Percentiles rank a stretch among this genome's conserved stretches.
Evolutionary conservation across 257 asterid genomes (phyloP).

Genomic region (Anisodus acutangulus): DNA sequence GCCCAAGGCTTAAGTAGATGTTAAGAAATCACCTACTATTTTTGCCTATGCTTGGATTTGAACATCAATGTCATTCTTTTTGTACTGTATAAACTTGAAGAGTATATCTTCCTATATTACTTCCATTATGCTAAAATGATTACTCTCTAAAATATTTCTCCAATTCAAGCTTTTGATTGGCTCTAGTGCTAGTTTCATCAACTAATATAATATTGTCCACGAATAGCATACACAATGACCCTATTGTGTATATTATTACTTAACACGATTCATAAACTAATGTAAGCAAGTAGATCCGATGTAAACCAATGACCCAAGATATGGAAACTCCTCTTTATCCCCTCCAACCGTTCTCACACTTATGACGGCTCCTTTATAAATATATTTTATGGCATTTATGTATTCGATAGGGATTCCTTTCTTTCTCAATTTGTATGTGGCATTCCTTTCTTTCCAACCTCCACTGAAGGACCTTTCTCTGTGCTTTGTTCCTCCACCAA

Average conservation of each 20-base stretch:
- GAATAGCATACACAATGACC: background rate
- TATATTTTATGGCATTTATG: background rate
- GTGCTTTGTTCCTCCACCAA: background rate
- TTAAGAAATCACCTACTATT: background rate
- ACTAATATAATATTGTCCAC: background rate
- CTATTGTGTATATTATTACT: background rate
- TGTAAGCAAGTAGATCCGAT: background rate
- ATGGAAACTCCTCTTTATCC: background rate
- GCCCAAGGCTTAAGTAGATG: background rate
- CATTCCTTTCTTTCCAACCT: background rate
- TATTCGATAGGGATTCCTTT: background rate
- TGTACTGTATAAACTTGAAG: background rate
- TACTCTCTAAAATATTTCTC: background rate
- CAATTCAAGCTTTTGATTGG: background rate
- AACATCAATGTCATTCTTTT: background rate
- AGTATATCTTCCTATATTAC: background rate
- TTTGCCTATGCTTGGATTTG: background rate
- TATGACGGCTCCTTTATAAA: background rate
- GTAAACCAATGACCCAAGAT: background rate
- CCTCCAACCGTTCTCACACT: constrained; percentile 1
- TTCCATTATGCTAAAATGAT: background rate
- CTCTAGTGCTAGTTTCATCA: background rate
- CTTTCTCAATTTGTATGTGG: background rate
- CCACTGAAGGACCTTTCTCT: background rate
- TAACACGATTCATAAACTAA: background rate